phyloP scores from a whole-genome alignment of 257 asterid species.

The Capsicum baccatum region DNA sequence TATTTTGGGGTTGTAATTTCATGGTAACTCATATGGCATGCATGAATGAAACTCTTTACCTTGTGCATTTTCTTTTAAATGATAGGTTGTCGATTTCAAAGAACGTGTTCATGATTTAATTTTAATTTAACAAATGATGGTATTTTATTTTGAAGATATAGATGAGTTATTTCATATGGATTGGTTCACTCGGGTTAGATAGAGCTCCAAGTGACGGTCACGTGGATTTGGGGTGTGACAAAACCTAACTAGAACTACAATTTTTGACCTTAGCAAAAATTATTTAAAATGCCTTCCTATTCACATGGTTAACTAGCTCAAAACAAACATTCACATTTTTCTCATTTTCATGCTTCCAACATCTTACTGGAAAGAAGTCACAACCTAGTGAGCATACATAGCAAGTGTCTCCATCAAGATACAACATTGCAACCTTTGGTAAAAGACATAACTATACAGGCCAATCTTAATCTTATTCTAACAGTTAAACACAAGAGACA shows the following conservation, averaged over 20 bases:
- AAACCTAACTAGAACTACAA: neutral
- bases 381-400: neutral
- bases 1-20: no score
- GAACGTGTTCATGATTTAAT: no score
- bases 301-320: neutral
- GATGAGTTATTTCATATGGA: no score
- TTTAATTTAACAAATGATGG: no score
- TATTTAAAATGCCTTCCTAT: neutral
- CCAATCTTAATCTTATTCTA: neutral
- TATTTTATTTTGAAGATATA: no score
- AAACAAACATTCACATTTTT: neutral
- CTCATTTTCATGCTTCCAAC: neutral
- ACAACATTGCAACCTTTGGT: neutral
- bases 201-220: no score
- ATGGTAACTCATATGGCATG: no score
- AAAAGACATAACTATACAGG: neutral
- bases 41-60: no score
- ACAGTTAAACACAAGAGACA: neutral
- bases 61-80: no score
- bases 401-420: neutral
- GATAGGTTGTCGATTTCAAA: no score
- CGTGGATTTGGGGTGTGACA: no score
- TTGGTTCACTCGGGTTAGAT: no score
- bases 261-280: neutral
- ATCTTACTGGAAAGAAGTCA: neutral